A percentile compares a stretch with the other conserved stretches of the same genome.
These are phyloP conservation scores for Zasmidium citrigriseum DNA, from an alignment of 2,329 filamentous ascomycete species.

Conservation along the genomic window DNA sequence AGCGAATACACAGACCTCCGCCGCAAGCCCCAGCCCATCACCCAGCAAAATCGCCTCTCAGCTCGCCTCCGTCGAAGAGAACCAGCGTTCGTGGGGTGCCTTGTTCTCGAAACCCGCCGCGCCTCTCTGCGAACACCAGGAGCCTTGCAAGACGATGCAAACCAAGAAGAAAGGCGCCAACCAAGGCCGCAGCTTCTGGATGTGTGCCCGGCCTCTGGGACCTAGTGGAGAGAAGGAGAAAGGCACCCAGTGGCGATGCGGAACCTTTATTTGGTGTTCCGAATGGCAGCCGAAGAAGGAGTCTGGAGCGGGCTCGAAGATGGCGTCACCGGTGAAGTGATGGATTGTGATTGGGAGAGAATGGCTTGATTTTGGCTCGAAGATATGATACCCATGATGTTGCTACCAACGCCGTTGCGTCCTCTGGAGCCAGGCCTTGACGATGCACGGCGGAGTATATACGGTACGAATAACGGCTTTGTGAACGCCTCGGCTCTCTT, in stretches of 20 bases:
- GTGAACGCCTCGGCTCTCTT: too few species aligned
- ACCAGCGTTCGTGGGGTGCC: conserved; percentile 69
- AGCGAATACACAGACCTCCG: conserved; percentile 2
- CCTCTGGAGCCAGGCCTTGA: too few species aligned
- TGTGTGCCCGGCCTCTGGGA: conserved; percentile 74
- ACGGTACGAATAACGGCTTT: too few species aligned
- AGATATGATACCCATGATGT: too few species aligned
- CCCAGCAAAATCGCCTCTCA: conserved; percentile 22
- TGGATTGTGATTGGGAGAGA: not conserved
- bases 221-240: conserved; percentile 83
- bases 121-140: conserved; percentile 83
- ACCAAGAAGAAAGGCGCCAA: conserved; percentile 92
- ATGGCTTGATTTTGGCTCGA: not conserved
- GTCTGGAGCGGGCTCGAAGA: not conserved
- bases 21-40: conserved; percentile 16
- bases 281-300: conserved; percentile 49
- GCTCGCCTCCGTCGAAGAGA: conserved; percentile 29
- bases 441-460: too few species aligned
- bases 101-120: conserved; percentile 73
- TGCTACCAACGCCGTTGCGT: too few species aligned
- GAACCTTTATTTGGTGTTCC: conserved; percentile 74
- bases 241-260: conserved; percentile 82
- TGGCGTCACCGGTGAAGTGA: not conserved
- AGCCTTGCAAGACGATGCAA: conserved; percentile 78
- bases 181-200: conserved; percentile 67